Conservation (phyloP, 257 asterid genomes). For the Solanum microdontum region DNA sequence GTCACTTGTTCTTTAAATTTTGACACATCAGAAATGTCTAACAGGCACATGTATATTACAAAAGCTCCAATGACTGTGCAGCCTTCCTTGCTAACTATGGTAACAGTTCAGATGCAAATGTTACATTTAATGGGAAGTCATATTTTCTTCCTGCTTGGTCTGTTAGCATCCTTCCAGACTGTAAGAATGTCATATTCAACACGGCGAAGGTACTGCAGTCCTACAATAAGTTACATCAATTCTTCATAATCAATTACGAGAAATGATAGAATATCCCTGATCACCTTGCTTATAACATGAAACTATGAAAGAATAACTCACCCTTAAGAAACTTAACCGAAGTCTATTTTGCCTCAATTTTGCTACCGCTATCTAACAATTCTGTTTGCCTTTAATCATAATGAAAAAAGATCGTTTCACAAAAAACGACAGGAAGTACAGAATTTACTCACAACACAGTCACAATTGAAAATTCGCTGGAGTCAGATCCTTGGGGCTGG, state of each 20-base stretch:
- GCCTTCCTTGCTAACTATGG: conserved; percentile 76
- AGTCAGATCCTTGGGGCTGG: conserved; percentile 58
- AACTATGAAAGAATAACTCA: not conserved
- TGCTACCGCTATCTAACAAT: not conserved
- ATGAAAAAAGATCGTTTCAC: conserved; percentile 42
- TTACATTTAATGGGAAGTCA: conserved; percentile 47
- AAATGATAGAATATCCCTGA: no score
- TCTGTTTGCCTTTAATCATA: not conserved
- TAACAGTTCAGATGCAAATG: conserved; percentile 44
- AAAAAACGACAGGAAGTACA: conserved; percentile 25
- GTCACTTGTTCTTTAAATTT: not conserved
- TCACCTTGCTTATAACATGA: no score
- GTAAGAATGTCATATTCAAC: conserved; percentile 55
- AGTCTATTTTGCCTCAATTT: not conserved
- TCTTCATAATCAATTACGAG: no score
- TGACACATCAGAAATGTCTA: conserved; percentile 1
- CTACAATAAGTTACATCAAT: no score
- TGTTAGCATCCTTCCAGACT: conserved; percentile 85
- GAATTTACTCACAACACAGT: conserved; percentile 14
- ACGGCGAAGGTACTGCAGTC: conserved; percentile 52
- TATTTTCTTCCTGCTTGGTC: conserved; percentile 84
- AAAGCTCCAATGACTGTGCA: conserved; percentile 48
- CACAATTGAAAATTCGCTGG: conserved; percentile 16
- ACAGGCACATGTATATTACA: conserved; percentile 74
- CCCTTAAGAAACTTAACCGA: not conserved